These are phyloP conservation scores for Flaveria sonorensis DNA, from an alignment of 129 eudicot species.

Conservation along the genomic window DNA sequence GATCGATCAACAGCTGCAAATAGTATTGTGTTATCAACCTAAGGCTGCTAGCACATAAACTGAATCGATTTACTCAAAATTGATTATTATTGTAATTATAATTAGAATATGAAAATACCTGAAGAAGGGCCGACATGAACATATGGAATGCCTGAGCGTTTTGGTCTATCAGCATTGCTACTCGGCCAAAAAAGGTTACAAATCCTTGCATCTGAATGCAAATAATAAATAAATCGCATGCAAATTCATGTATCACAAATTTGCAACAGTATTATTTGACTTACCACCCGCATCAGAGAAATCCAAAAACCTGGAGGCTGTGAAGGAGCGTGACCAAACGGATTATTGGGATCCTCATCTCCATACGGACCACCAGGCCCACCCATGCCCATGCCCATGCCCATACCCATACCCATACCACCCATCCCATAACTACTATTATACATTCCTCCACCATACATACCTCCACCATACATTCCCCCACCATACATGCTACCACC, in stretches of 20 bases:
- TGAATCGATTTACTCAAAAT: not conserved
- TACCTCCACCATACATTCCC: conserved; percentile 53
- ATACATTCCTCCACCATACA: conserved; percentile 49
- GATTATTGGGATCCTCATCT: conserved; percentile 91
- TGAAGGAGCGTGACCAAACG: conserved; percentile 70
- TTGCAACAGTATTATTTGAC: conserved; percentile 2
- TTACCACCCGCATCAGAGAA: conserved; percentile 92
- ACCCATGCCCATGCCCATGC: conserved; percentile 63
- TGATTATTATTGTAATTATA: not conserved
- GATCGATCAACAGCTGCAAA: conserved; percentile 86
- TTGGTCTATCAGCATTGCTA: conserved; percentile 83
- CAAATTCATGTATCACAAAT: not conserved
- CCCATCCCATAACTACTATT: conserved; percentile 60
- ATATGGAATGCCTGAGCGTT: conserved; percentile 89
- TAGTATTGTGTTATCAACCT: not conserved
- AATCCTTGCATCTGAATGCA: conserved; percentile 80
- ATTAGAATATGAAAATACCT: conserved; percentile 45
- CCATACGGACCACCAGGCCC: conserved; percentile 92
- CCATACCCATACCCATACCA: conserved; percentile 38
- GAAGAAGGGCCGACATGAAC: conserved; percentile 92
- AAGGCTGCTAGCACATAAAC: not conserved
- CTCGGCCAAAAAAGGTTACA: conserved; percentile 79
- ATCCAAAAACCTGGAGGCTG: conserved; percentile 97
- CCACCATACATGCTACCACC: conserved; percentile 73
- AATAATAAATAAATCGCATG: not conserved